Percentiles rank a stretch among this genome's conserved stretches.
Evolutionary conservation across 176 grass and related monocot genomes (phyloP).

Genomic region (Cenchrus purpureus): DNA sequence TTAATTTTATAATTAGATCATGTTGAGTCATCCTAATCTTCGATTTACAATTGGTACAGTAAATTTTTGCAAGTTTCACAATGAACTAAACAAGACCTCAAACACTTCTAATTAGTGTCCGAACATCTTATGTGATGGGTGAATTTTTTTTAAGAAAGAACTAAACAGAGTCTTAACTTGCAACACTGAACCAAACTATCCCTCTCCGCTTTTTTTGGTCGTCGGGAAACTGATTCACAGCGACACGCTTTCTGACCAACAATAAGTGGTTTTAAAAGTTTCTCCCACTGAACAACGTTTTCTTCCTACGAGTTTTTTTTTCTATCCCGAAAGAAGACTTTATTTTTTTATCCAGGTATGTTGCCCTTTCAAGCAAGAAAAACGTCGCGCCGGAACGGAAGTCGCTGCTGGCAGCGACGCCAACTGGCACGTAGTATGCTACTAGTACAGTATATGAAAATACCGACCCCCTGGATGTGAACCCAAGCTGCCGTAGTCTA

Average conservation of each 20-base stretch:
- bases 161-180: too few species aligned
- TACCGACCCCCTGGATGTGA: slow-evolving; percentile 21
- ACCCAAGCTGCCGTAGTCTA: not conserved
- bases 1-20: too few species aligned
- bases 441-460: not conserved
- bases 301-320: not conserved
- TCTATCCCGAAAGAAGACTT: not conserved
- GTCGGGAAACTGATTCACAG: too few species aligned
- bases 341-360: not conserved
- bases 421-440: slow-evolving; percentile 14
- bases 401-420: not conserved
- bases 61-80: too few species aligned
- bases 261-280: not conserved
- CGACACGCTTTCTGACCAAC: not conserved
- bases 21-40: too few species aligned
- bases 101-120: too few species aligned
- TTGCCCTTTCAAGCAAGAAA: slow-evolving; percentile 41
- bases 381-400: not conserved
- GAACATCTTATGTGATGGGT: too few species aligned
- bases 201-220: too few species aligned
- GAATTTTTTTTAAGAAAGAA: too few species aligned
- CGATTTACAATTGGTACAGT: too few species aligned
- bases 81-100: too few species aligned
- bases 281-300: not conserved
- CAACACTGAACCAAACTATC: too few species aligned